Evolutionary conservation across 2,329 filamentous ascomycete genomes (phyloP).

Genomic region (Clarireedia sp.): DNA sequence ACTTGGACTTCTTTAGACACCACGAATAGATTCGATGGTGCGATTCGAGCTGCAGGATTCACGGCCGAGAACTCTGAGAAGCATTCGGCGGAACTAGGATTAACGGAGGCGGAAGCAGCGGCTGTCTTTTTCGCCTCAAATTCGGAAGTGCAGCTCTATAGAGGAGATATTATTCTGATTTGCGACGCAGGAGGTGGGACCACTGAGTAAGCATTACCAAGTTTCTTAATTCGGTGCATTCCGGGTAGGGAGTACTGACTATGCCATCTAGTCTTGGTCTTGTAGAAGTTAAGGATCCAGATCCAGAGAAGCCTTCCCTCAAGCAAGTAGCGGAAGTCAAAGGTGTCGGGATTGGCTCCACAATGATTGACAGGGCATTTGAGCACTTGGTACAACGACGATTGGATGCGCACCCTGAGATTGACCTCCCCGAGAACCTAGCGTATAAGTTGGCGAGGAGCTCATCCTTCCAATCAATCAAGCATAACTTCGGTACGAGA

Average conservation of each 20-base stretch:
- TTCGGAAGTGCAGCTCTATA: constrained; percentile 8
- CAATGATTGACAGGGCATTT: constrained; percentile 38
- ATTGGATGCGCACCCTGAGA: constrained; percentile 29
- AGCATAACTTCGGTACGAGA: constrained; percentile 37
- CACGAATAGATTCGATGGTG: constrained; percentile 29
- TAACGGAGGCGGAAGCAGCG: constrained; percentile 47
- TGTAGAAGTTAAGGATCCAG: constrained; percentile 33
- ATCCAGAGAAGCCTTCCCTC: constrained; percentile 25
- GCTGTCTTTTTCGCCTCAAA: constrained; percentile 38
- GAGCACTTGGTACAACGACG: constrained; percentile 33
- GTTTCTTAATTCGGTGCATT: background rate
- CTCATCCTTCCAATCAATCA: constrained; percentile 34
- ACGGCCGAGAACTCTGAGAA: constrained; percentile 16
- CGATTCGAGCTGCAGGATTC: constrained; percentile 29
- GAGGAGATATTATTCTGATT: constrained; percentile 37
- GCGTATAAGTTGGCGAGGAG: constrained; percentile 33
- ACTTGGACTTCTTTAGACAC: constrained; percentile 33
- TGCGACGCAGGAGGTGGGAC: constrained; percentile 46
- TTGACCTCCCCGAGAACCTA: constrained; percentile 32
- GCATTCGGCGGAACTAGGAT: constrained; percentile 36
- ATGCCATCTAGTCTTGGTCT: constrained; percentile 24
- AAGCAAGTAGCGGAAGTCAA: constrained; percentile 34
- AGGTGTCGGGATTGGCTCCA: constrained; percentile 39
- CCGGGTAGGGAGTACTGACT: background rate
- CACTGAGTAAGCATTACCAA: constrained; percentile 9